Base-by-base conservation (phyloP, 192 early-diverging fungal genomes). In the Piromyces sp. region DNA sequence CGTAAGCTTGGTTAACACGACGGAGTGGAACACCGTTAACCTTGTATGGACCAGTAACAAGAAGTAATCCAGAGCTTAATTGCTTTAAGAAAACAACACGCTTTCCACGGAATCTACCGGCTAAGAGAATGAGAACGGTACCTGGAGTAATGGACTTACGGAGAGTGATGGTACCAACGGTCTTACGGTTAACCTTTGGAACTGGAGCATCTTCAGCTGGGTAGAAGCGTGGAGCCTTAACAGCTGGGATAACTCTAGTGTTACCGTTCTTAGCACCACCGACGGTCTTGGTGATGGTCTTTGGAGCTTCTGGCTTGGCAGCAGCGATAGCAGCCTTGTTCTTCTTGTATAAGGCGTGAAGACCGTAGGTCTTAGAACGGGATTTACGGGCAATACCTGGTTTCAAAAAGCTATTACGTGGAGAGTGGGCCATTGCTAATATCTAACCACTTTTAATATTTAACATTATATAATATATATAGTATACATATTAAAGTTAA, bases 1-100 rank as follows among this genome's bases (percentile, higher is more conserved):
- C 98, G 90, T 97, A 99, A 83, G 97, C 95, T 92, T 97, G 96
- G 95, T 97, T 96, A 86, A 99, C 96, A 80, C 98, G 94, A 83
- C 95, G 92, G 82, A 99, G 90, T 51, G 98, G 98, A 81, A 99
- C 95, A 85, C 98, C 98, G 93, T 99, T 99, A 89, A 97, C 86
- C 91, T 95, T 95, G 93, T 94, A 96, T 82, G 98, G 98, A 78
- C 98, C 98, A 82, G 96, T 95, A 82, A 99, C 94, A 83, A 99
- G 92, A 80, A 99, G 90, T 83, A 99, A 92, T 83, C 98, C 98
- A 84, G 94, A 94, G 78, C 85, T 87, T 84, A 99, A 93, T 89
- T 95, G 94, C 93, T 96, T 97, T 87, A 99, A 91, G 92, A 95
- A 97, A 51, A 99, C 98, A 83, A 98, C 98, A 82, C 98, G 93